Conservation (phyloP, 139 green algal species). For the Coelastrella sp. region DNA sequence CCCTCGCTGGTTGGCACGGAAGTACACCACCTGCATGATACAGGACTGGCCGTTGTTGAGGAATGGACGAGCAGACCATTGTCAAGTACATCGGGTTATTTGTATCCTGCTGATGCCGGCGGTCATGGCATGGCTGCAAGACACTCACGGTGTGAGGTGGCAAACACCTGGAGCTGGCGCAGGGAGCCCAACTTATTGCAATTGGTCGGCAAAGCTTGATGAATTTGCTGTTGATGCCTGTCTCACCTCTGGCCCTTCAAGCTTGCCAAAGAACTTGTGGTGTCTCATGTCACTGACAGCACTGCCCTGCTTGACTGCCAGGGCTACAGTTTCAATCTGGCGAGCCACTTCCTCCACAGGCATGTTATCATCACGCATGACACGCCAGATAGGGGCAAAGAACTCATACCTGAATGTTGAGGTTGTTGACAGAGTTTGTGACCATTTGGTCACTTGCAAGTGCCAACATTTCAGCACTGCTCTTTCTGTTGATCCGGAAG, state of each 20-base stretch:
- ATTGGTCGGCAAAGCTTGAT: neutral
- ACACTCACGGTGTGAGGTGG: too few species aligned
- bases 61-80: too few species aligned
- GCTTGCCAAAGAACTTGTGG: constrained; percentile 68
- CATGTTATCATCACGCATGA: constrained; percentile 89
- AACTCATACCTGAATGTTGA: constrained; percentile 76
- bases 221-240: neutral
- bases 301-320: constrained; percentile 84
- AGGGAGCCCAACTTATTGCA: too few species aligned
- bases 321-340: constrained; percentile 76
- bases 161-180: too few species aligned
- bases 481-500: too few species aligned
- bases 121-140: too few species aligned
- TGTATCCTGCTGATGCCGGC: too few species aligned
- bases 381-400: constrained; percentile 91
- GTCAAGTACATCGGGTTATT: too few species aligned
- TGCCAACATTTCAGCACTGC: too few species aligned
- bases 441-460: too few species aligned
- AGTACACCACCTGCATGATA: constrained; percentile 77
- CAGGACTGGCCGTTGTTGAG: neutral
- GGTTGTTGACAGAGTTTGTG: too few species aligned
- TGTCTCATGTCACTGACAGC: constrained; percentile 79
- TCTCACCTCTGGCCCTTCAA: constrained; percentile 37
- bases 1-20: constrained; percentile 69
- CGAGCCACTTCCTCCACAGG: constrained; percentile 73